A percentile compares a stretch with the other conserved stretches of the same genome.
Conservation (phyloP, 2,329 filamentous ascomycete genomes). For the Ceratocystis variospora region DNA sequence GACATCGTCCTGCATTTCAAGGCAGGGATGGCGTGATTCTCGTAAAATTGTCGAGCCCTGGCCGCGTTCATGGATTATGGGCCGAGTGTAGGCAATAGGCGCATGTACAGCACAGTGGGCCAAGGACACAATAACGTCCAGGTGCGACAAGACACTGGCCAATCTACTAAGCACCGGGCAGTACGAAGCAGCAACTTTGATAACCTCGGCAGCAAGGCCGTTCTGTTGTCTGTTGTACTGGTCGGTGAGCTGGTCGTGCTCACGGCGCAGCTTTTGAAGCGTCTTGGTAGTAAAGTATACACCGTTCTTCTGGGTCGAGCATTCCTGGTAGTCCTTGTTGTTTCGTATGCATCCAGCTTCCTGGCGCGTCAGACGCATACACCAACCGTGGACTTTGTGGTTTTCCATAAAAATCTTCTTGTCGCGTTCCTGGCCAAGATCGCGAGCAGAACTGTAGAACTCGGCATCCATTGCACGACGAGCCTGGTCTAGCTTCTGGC, state of each 20-base stretch:
- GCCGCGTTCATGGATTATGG: conserved; percentile 78
- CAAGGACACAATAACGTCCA: conserved; percentile 90
- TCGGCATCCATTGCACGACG: conserved; percentile 72
- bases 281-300: conserved; percentile 90
- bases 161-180: conserved; percentile 82
- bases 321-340: conserved; percentile 80
- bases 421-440: conserved; percentile 82
- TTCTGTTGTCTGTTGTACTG: conserved; percentile 93
- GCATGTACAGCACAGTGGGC: conserved; percentile 89
- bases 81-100: conserved; percentile 78
- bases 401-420: conserved; percentile 98
- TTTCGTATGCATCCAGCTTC: conserved; percentile 90
- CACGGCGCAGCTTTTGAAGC: conserved; percentile 66
- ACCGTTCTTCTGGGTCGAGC: conserved; percentile 96
- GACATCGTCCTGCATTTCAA: conserved; percentile 97
- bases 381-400: conserved; percentile 91
- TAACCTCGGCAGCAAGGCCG: conserved; percentile 82
- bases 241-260: conserved; percentile 84
- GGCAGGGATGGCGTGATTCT: conserved; percentile 88
- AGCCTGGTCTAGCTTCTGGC: conserved; percentile 77
- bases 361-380: conserved; percentile 79
- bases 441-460: conserved; percentile 59
- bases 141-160: conserved; percentile 74
- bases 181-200: conserved; percentile 86
- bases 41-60: conserved; percentile 79